Conservation (phyloP, 352 stramenopile genomes). For the Globisporangium orthogonon region DNA sequence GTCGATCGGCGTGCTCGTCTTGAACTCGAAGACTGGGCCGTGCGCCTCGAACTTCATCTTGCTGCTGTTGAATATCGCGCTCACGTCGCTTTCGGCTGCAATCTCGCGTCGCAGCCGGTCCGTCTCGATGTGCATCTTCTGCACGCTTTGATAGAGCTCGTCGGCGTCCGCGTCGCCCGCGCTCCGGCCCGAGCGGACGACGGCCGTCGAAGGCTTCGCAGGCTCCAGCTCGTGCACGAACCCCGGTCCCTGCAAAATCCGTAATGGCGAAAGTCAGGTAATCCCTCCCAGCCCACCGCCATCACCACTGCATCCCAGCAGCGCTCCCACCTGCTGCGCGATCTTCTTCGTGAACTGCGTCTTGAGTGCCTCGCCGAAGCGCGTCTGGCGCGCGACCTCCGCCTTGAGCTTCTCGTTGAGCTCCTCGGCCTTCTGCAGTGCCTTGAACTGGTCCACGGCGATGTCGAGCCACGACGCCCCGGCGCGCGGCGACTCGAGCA, state of each 20-base stretch:
- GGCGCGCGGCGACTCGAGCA: neutral
- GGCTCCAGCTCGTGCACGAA: constrained; percentile 3
- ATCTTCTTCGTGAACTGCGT: constrained; percentile 11
- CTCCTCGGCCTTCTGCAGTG: constrained; percentile 3
- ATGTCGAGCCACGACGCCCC: constrained; percentile 9
- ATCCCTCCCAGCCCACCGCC: no score
- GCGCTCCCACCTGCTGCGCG: constrained; percentile 3
- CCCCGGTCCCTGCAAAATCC: neutral
- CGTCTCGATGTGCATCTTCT: constrained; percentile 10
- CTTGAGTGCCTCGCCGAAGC: constrained; percentile 6
- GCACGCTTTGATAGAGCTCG: constrained; percentile 3
- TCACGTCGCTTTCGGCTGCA: neutral
- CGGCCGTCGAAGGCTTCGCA: neutral
- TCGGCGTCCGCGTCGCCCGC: neutral
- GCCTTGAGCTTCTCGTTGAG: constrained; percentile 9
- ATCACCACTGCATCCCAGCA: neutral
- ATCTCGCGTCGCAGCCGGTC: constrained; percentile 7
- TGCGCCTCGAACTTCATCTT: constrained; percentile 3
- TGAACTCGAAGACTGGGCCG: constrained; percentile 11
- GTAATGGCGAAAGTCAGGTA: no score
- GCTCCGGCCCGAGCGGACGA: neutral
- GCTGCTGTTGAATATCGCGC: constrained; percentile 7
- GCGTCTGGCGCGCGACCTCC: constrained; percentile 7
- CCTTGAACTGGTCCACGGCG: constrained; percentile 9
- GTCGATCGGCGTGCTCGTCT: constrained; percentile 8